A percentile compares a stretch with the other conserved stretches of the same genome.
phyloP scores from a whole-genome alignment of 129 eudicot species.

The Centella asiatica region DNA sequence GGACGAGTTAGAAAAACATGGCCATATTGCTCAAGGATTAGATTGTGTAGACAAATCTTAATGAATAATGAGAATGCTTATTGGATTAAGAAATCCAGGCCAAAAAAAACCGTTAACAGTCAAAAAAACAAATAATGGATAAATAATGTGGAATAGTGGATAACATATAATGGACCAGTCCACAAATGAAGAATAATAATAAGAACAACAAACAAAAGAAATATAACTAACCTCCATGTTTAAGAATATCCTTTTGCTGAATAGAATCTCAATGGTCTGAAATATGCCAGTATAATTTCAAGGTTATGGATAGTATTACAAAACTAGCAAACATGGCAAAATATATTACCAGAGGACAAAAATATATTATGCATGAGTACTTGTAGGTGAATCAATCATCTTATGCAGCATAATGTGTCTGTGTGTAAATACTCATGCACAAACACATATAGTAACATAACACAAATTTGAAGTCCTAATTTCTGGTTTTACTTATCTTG shows the following conservation, averaged over 20 bases:
- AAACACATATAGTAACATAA: too few relatives aligned
- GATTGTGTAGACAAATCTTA: background rate
- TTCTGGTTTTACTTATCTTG: too few relatives aligned
- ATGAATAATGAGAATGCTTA: too few relatives aligned
- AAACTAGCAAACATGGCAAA: background rate
- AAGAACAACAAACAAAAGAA: background rate
- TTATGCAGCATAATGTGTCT: background rate
- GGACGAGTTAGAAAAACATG: background rate
- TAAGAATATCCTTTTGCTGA: conserved; percentile 67
- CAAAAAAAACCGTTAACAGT: background rate
- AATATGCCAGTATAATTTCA: conserved; percentile 11
- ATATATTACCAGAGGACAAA: background rate
- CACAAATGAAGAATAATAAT: too few relatives aligned
- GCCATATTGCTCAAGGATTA: background rate
- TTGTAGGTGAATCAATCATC: background rate
- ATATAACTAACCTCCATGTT: conserved; percentile 74
- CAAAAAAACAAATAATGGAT: background rate
- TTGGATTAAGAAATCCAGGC: too few relatives aligned
- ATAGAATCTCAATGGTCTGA: conserved; percentile 88
- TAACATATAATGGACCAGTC: too few relatives aligned
- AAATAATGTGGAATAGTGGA: too few relatives aligned
- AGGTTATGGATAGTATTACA: background rate
- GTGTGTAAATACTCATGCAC: too few relatives aligned
- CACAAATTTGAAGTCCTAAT: too few relatives aligned
- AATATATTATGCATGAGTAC: background rate